phyloP scores from a whole-genome alignment of 2,329 filamentous ascomycete species.

The Penicillium palitans region DNA sequence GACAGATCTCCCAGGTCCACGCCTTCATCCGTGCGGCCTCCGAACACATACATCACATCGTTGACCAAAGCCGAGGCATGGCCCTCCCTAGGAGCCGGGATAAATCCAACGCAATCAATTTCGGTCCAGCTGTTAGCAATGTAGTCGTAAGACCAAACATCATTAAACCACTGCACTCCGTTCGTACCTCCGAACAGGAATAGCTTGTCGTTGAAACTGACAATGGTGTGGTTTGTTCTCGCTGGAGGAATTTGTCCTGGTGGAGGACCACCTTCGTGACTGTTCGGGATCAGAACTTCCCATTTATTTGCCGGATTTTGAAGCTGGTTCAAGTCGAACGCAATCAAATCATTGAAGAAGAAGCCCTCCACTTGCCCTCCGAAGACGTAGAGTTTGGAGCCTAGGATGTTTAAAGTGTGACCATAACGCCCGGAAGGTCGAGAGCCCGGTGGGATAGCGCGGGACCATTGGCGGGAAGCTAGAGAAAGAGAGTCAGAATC shows the following conservation, averaged over 20 bases:
- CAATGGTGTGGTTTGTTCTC: conserved; percentile 89
- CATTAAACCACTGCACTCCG: conserved; percentile 95
- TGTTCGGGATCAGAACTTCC: conserved; percentile 85
- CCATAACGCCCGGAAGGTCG: conserved; percentile 90
- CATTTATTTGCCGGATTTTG: conserved; percentile 89
- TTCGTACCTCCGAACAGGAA: conserved; percentile 98
- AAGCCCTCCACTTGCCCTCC: conserved; percentile 95
- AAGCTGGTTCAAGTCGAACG: conserved; percentile 92
- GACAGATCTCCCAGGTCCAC: conserved; percentile 89
- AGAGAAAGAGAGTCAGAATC: conserved; percentile 31
- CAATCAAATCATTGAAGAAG: conserved; percentile 96
- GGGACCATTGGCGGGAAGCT: conserved; percentile 98
- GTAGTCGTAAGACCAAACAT: conserved; percentile 96
- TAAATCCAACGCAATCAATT: conserved; percentile 95
- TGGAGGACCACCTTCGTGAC: conserved; percentile 56
- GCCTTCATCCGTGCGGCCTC: conserved; percentile 90
- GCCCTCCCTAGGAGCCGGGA: conserved; percentile 88
- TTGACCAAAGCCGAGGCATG: conserved; percentile 91
- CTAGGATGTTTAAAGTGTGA: conserved; percentile 92
- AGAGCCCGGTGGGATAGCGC: conserved; percentile 81
- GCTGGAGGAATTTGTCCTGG: conserved; percentile 75
- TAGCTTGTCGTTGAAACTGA: conserved; percentile 89
- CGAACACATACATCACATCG: conserved; percentile 99
- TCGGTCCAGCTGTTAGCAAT: conserved; percentile 77
- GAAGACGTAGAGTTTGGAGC: conserved; percentile 96